A percentile compares a stretch with the other conserved stretches of the same genome.
These are phyloP conservation scores for Colletotrichum navitas DNA, from an alignment of 2,329 filamentous ascomycete species.

Conservation along the genomic window DNA sequence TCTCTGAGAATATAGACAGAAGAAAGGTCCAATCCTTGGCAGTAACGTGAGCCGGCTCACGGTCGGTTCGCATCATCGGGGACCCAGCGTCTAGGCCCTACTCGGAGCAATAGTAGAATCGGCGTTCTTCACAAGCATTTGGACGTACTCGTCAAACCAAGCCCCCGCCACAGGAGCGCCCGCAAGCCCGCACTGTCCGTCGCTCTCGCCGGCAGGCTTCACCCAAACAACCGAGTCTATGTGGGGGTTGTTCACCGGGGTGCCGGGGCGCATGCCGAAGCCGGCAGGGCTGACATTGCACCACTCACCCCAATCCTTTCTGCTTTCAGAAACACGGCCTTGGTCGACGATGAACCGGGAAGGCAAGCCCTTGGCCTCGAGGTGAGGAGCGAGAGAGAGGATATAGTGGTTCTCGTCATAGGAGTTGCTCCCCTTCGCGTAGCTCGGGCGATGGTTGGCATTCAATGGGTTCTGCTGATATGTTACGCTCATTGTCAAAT, in stretches of 20 bases:
- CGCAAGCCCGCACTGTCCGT: constrained; percentile 55
- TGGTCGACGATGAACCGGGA: constrained; percentile 60
- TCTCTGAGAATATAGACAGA: not conserved
- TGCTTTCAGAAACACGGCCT: constrained; percentile 56
- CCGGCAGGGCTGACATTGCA: constrained; percentile 58
- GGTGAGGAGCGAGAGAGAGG: constrained; percentile 52
- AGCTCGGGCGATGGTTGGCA: constrained; percentile 54
- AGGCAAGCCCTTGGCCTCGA: constrained; percentile 55
- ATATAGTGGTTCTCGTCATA: constrained; percentile 58
- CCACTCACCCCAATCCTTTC: constrained; percentile 58
- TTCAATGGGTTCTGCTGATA: constrained; percentile 49
- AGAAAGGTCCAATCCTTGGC: not conserved
- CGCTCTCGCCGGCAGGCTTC: constrained; percentile 60
- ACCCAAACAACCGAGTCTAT: constrained; percentile 60
- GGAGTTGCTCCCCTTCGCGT: constrained; percentile 55
- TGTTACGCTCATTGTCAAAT: not conserved
- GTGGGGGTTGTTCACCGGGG: constrained; percentile 51
- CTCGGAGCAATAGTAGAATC: constrained; percentile 43
- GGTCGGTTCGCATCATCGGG: no score
- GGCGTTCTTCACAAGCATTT: constrained; percentile 57
- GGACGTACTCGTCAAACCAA: constrained; percentile 58
- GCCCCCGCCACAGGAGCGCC: constrained; percentile 54
- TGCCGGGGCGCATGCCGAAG: constrained; percentile 54
- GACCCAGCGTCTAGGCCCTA: not conserved
- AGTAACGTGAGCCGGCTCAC: not conserved